Conservation (phyloP, 345 rosid genomes). For the Populus alba region DNA sequence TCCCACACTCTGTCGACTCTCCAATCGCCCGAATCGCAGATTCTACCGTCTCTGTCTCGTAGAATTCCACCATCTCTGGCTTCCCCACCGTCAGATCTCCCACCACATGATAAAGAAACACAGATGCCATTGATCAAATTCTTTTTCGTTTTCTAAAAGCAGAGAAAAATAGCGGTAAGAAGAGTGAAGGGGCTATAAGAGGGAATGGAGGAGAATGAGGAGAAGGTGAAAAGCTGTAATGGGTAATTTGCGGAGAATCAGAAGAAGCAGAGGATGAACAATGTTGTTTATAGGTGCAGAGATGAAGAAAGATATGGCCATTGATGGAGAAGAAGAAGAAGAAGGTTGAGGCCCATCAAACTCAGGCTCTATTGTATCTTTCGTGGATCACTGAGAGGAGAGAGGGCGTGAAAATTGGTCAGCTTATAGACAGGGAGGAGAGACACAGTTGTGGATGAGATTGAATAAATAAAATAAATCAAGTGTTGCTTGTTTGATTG, state of each 20-base stretch:
- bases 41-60: slow-evolving; percentile 81
- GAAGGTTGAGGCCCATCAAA: slow-evolving; percentile 16
- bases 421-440: not conserved
- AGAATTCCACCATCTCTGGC: slow-evolving; percentile 86
- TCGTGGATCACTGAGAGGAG: not conserved
- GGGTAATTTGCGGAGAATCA: slow-evolving; percentile 47
- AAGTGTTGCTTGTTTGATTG: too few species aligned
- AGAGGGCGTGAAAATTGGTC: not conserved
- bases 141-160: not conserved
- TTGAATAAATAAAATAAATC: not conserved
- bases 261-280: slow-evolving; percentile 15
- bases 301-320: slow-evolving; percentile 18
- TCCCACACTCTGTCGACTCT: slow-evolving; percentile 86
- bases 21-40: slow-evolving; percentile 80
- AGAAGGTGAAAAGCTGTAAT: slow-evolving; percentile 64
- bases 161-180: not conserved
- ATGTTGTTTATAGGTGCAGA: not conserved
- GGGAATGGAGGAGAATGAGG: slow-evolving; percentile 79
- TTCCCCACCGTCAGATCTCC: slow-evolving; percentile 99
- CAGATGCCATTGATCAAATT: slow-evolving; percentile 64
- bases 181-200: slow-evolving; percentile 50
- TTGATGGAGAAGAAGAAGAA: slow-evolving; percentile 4
- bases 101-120: slow-evolving; percentile 84
- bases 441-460: not conserved
- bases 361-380: not conserved